phyloP scores from a whole-genome alignment of 192 early-diverging fungal genomes.

The Dimargaris xerosporica region DNA sequence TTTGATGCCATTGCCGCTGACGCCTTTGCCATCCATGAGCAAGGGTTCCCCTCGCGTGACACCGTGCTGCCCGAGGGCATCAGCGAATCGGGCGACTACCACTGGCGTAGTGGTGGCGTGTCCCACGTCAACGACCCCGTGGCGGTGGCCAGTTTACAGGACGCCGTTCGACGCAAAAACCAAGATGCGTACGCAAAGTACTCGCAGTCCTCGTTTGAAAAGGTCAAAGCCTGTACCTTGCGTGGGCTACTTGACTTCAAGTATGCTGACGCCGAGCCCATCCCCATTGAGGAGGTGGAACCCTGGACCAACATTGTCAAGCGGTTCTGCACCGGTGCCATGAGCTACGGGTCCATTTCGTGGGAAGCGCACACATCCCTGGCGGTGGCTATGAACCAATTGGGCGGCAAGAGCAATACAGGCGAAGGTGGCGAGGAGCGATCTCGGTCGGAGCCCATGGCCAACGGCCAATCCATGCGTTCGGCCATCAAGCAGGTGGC shows the following conservation, averaged over 20 bases:
- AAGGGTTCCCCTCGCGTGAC: constrained; percentile 51
- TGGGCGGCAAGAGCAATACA: constrained; percentile 97
- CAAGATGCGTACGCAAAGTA: constrained; percentile 72
- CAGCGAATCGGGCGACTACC: constrained; percentile 92
- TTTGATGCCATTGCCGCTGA: constrained; percentile 71
- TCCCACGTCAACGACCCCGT: constrained; percentile 82
- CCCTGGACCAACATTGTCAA: constrained; percentile 92
- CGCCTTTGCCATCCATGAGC: constrained; percentile 70
- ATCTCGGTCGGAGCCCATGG: constrained; percentile 47
- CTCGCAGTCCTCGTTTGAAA: constrained; percentile 55
- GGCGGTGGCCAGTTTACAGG: constrained; percentile 79
- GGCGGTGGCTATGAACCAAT: constrained; percentile 86
- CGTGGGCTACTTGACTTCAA: constrained; percentile 89
- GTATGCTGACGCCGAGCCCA: constrained; percentile 45
- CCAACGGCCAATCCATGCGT: constrained; percentile 66
- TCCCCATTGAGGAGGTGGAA: constrained; percentile 91
- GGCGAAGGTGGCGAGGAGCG: constrained; percentile 98
- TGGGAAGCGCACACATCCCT: constrained; percentile 84
- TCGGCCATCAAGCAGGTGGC: constrained; percentile 99
- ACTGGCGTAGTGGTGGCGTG: constrained; percentile 90
- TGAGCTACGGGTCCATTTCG: constrained; percentile 97
- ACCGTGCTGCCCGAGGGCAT: constrained; percentile 46
- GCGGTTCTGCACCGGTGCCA: constrained; percentile 95
- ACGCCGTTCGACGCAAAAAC: constrained; percentile 91
- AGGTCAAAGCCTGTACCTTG: constrained; percentile 82